phyloP scores from a whole-genome alignment of 495 filamentous ascomycete species.

The Amniculicola lignicola region DNA sequence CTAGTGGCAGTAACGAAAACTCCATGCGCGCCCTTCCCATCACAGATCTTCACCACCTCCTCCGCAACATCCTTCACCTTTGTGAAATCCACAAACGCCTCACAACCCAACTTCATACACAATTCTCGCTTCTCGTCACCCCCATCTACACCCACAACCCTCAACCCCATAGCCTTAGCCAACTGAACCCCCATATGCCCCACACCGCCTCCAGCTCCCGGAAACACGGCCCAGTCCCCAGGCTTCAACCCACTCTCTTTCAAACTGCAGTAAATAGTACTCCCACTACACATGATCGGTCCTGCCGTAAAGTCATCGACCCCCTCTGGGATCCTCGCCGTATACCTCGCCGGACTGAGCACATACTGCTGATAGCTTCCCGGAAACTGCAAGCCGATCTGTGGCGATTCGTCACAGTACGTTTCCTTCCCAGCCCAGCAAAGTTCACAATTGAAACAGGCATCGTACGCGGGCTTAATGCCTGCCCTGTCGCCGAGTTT shows the following conservation, averaged over 20 bases:
- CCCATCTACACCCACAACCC: constrained; percentile 52
- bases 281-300: constrained; percentile 46
- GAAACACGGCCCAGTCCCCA: constrained; percentile 45
- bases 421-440: constrained; percentile 49
- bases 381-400: constrained; percentile 13
- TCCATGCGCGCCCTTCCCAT: constrained; percentile 50
- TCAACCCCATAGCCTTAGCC: constrained; percentile 52
- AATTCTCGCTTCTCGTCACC: constrained; percentile 46
- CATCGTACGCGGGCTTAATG: constrained; percentile 54
- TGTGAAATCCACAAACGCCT: constrained; percentile 52
- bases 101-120: constrained; percentile 49
- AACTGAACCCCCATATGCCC: constrained; percentile 43
- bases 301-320: constrained; percentile 43
- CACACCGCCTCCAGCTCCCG: constrained; percentile 44
- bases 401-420: constrained; percentile 37
- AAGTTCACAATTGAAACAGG: constrained; percentile 50
- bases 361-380: constrained; percentile 45
- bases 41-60: constrained; percentile 45
- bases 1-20: constrained; percentile 50
- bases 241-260: constrained; percentile 41
- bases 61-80: constrained; percentile 40
- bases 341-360: constrained; percentile 43
- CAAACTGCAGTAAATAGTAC: constrained; percentile 42
- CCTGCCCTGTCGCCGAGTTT: constrained; percentile 59
- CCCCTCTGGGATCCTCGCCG: constrained; percentile 42